Percentiles rank a stretch among this genome's conserved stretches.
phyloP scores from a whole-genome alignment of 2,329 filamentous ascomycete species.

The Trichoderma sp. region DNA sequence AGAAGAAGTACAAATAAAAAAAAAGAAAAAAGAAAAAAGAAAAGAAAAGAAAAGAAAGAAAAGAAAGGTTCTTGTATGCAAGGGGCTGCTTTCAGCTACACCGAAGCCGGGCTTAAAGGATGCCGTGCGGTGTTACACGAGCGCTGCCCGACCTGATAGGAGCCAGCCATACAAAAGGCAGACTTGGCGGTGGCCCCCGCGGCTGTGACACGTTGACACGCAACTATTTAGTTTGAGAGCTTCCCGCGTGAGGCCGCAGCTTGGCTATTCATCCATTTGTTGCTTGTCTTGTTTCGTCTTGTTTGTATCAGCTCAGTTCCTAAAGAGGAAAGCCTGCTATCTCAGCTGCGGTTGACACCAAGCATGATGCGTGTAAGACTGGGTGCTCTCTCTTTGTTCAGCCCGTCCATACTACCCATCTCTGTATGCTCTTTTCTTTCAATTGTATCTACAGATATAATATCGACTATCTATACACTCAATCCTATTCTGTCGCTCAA shows the following conservation, averaged over 20 bases:
- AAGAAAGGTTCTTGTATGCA: not conserved
- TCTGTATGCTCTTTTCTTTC: not conserved
- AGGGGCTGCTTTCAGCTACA: constrained; percentile 15
- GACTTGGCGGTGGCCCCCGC: not conserved
- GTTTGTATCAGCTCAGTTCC: not conserved
- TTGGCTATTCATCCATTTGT: not conserved
- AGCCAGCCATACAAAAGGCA: not conserved
- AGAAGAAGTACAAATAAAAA: not conserved
- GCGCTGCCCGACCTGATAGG: not conserved
- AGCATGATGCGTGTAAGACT: too few species aligned
- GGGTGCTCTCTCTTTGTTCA: not conserved
- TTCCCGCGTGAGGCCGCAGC: not conserved
- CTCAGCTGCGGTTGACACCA: not conserved
- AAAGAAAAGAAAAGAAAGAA: too few species aligned
- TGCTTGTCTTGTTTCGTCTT: not conserved
- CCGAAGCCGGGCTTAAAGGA: constrained; percentile 3
- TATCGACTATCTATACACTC: not conserved
- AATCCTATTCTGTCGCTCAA: not conserved
- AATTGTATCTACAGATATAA: not conserved
- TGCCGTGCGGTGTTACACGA: not conserved
- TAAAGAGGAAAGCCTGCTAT: not conserved
- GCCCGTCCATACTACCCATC: too few species aligned
- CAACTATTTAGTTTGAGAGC: not conserved
- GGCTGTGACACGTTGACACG: not conserved
- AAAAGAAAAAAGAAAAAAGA: too few species aligned